Percentiles rank a stretch among this genome's conserved stretches.
phyloP scores from a whole-genome alignment of 768 basidiomycete species.

The Russula vinacea region DNA sequence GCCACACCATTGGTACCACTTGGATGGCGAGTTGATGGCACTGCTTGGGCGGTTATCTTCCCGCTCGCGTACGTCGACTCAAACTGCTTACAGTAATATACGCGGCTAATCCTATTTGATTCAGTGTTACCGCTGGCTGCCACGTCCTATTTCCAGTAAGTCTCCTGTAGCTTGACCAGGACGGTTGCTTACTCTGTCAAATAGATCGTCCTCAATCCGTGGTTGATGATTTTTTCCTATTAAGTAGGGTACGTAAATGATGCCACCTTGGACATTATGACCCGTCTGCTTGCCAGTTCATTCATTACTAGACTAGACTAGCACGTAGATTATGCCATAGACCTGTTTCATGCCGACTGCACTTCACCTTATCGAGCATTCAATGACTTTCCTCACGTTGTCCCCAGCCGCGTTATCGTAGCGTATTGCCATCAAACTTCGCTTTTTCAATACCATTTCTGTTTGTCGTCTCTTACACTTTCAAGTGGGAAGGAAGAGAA shows the following conservation, averaged over 20 bases:
- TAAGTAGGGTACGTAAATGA: constrained; percentile 27
- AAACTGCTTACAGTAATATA: constrained; percentile 12
- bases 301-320: constrained; percentile 1
- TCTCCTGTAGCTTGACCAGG: constrained; percentile 21
- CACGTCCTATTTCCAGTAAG: constrained; percentile 77
- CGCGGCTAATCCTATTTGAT: not conserved
- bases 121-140: constrained; percentile 55
- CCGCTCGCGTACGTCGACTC: constrained; percentile 58
- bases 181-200: constrained; percentile 32
- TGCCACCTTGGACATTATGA: not conserved
- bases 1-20: constrained; percentile 51
- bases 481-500: not conserved
- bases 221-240: constrained; percentile 81
- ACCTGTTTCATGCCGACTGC: not conserved
- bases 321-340: not conserved
- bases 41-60: constrained; percentile 69
- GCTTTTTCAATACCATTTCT: not conserved
- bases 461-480: not conserved
- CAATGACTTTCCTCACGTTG: not conserved
- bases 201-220: constrained; percentile 81
- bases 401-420: not conserved
- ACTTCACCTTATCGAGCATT: too few relatives aligned
- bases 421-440: not conserved
- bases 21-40: constrained; percentile 60
- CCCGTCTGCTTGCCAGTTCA: not conserved